A percentile compares a stretch with the other conserved stretches of the same genome.
phyloP scores from a whole-genome alignment of 495 filamentous ascomycete genomes.

The Hypoxylon fragiforme region DNA sequence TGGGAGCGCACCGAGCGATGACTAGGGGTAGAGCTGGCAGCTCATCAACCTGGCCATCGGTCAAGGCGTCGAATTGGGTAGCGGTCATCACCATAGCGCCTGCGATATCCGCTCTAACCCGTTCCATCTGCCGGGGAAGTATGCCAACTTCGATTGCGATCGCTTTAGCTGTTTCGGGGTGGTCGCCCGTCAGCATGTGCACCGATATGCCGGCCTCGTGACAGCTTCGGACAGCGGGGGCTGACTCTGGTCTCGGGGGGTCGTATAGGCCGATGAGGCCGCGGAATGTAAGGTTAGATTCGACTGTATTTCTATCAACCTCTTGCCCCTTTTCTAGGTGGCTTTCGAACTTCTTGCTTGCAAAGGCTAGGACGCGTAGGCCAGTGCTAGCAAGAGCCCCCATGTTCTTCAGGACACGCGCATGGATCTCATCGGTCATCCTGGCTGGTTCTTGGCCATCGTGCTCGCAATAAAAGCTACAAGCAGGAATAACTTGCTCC shows the following conservation, averaged over 20 bases:
- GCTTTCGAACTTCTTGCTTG: constrained; percentile 49
- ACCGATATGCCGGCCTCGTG: constrained; percentile 71
- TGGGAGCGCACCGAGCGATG: constrained; percentile 69
- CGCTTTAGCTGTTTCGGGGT: constrained; percentile 65
- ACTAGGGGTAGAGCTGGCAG: constrained; percentile 67
- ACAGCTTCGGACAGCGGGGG: constrained; percentile 60
- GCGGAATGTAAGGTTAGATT: constrained; percentile 58
- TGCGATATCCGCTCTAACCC: constrained; percentile 56
- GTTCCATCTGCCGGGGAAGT: constrained; percentile 57
- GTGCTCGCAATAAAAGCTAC: constrained; percentile 51
- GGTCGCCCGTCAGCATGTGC: constrained; percentile 75
- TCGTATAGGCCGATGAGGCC: constrained; percentile 67
- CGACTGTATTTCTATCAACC: constrained; percentile 57
- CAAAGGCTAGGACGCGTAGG: constrained; percentile 66
- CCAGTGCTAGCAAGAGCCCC: constrained; percentile 64
- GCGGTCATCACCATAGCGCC: constrained; percentile 70
- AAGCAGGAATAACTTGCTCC: constrained; percentile 61
- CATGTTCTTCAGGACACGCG: constrained; percentile 65
- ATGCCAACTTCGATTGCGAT: constrained; percentile 71
- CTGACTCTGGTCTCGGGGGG: constrained; percentile 53
- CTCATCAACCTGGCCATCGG: constrained; percentile 61
- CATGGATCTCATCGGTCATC: constrained; percentile 47
- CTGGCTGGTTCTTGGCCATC: constrained; percentile 36
- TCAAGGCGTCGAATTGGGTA: constrained; percentile 62
- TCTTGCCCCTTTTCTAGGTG: constrained; percentile 41